Evolutionary conservation across 78 protist species (phyloP).

Genomic region (Chrysochromulina parva): DNA sequence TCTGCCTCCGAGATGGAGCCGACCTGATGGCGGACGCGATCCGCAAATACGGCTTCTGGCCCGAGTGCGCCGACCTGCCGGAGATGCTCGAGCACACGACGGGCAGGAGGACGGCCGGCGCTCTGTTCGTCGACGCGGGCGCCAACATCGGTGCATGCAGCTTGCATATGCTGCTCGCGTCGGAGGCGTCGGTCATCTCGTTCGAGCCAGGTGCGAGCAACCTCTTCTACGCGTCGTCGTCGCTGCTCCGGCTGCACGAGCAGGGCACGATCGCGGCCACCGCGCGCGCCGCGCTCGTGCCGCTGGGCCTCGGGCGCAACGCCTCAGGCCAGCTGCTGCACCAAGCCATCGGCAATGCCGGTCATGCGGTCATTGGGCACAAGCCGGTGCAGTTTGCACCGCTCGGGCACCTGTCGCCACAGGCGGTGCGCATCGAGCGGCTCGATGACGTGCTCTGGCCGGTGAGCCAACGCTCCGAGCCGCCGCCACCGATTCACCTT

Average conservation of each 20-base stretch:
- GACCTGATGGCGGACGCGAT: background rate
- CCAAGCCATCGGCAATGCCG: background rate
- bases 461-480: background rate
- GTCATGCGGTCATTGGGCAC: background rate
- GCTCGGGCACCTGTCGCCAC: background rate
- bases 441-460: background rate
- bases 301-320: background rate
- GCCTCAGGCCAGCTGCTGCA: background rate
- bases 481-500: background rate
- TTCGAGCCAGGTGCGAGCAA: conserved; percentile 3
- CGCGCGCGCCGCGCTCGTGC: background rate
- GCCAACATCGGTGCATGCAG: background rate
- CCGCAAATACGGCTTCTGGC: background rate
- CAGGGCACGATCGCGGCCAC: background rate
- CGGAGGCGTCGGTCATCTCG: background rate
- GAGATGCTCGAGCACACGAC: background rate
- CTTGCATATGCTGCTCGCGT: background rate
- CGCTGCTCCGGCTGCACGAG: background rate
- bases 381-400: background rate
- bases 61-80: background rate
- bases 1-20: background rate
- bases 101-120: background rate
- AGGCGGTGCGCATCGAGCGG: background rate
- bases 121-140: background rate
- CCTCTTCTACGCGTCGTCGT: background rate